Evolutionary conservation across 768 basidiomycete genomes (phyloP).

Genomic region (Sutorius australiensis): DNA sequence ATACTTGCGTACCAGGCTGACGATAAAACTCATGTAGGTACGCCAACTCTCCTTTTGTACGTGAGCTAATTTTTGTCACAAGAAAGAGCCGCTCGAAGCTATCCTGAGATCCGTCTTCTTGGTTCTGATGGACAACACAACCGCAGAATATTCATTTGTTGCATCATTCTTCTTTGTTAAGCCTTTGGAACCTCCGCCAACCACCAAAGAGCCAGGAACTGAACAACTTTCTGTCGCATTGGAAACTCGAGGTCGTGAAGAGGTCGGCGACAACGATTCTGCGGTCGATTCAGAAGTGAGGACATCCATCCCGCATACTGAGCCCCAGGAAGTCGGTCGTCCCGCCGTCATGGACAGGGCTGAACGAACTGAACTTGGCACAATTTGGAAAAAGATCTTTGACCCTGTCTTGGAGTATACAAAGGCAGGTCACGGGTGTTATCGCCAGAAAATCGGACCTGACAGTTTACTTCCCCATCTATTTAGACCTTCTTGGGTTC

Average conservation of each 20-base stretch:
- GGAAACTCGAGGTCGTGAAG: slow-evolving; percentile 42
- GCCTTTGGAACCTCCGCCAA: slow-evolving; percentile 22
- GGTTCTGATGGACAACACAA: slow-evolving; percentile 93
- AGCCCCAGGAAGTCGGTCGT: slow-evolving; percentile 25
- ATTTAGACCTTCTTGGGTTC: slow-evolving; percentile 63
- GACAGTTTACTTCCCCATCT: not conserved
- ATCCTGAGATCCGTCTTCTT: slow-evolving; percentile 81
- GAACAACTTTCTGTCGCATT: slow-evolving; percentile 33
- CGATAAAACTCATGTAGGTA: slow-evolving; percentile 77
- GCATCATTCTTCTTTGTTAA: slow-evolving; percentile 70
- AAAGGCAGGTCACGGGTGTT: slow-evolving; percentile 45
- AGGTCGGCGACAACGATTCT: slow-evolving; percentile 40
- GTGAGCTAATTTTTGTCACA: slow-evolving; percentile 14
- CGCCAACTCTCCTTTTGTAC: not conserved
- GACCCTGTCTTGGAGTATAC: slow-evolving; percentile 88
- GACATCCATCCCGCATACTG: slow-evolving; percentile 26
- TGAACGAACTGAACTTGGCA: slow-evolving; percentile 55
- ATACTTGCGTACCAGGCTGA: slow-evolving; percentile 87
- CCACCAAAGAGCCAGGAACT: slow-evolving; percentile 34
- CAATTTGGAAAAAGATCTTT: slow-evolving; percentile 88
- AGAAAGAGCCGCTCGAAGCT: slow-evolving; percentile 84
- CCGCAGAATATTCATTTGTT: slow-evolving; percentile 87
- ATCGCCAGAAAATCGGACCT: not conserved
- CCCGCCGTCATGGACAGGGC: slow-evolving; percentile 45
- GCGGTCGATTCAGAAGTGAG: slow-evolving; percentile 51